Evolutionary conservation across 345 rosid species (phyloP).

Genomic region (Citrus hindsii): DNA sequence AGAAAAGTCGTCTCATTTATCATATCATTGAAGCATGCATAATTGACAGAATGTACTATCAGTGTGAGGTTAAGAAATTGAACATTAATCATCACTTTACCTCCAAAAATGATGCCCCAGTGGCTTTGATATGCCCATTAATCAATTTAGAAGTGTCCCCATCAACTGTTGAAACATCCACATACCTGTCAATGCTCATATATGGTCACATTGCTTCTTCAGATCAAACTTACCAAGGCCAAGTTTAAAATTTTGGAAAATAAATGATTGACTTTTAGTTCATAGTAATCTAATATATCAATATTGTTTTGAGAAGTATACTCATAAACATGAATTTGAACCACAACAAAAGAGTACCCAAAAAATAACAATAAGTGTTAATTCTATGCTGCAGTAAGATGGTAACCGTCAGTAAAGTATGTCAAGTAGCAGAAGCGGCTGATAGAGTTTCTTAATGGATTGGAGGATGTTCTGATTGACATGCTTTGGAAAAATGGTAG

Average conservation of each 20-base stretch:
- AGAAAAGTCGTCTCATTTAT: neutral
- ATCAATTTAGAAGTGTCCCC: conserved; percentile 71
- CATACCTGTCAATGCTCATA: conserved; percentile 54
- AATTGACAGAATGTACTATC: neutral
- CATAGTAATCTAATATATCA: neutral
- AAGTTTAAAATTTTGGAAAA: neutral
- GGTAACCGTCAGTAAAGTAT: neutral
- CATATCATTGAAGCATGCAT: neutral
- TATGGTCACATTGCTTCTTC: neutral
- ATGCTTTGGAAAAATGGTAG: neutral
- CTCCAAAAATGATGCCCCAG: conserved; percentile 84
- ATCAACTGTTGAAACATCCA: conserved; percentile 92
- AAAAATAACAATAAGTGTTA: neutral
- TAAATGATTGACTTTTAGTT: neutral
- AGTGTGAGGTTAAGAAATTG: neutral
- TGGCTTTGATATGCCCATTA: conserved; percentile 47
- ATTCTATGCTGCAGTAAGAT: neutral
- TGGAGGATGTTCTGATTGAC: neutral
- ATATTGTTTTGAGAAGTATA: neutral
- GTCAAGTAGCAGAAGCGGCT: neutral
- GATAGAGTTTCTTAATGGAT: neutral
- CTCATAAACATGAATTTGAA: neutral
- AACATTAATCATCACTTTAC: conserved; percentile 27
- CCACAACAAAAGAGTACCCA: neutral
- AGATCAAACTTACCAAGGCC: neutral